Conservation (phyloP, 2,329 filamentous ascomycete genomes). For the Xylaria sp. region DNA sequence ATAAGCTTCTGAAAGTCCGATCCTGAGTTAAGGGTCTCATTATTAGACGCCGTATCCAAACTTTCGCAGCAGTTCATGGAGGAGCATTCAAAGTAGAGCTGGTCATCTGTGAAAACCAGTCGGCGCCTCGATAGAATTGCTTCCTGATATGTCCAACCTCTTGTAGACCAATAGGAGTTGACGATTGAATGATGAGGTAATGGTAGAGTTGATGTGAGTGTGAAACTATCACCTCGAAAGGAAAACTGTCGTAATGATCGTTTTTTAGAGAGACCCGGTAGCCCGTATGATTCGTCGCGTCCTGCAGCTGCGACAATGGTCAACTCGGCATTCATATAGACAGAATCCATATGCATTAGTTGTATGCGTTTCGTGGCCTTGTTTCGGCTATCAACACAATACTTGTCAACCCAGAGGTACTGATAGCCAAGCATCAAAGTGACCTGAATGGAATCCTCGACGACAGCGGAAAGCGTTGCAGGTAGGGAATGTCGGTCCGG, state of each 20-base stretch:
- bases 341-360: constrained; percentile 43
- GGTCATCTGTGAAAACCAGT: constrained; percentile 49
- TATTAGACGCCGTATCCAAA: constrained; percentile 18
- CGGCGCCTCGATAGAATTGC: constrained; percentile 45
- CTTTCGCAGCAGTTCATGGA: constrained; percentile 30
- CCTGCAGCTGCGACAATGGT: constrained; percentile 44
- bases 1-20: not conserved
- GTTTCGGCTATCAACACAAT: constrained; percentile 42
- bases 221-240: constrained; percentile 15
- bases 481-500: not conserved
- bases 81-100: constrained; percentile 39
- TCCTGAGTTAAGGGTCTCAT: not conserved
- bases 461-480: constrained; percentile 6
- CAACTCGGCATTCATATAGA: constrained; percentile 42
- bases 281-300: constrained; percentile 28
- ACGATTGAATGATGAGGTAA: constrained; percentile 26
- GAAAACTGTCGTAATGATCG: constrained; percentile 12
- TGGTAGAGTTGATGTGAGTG: constrained; percentile 25
- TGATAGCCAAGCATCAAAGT: constrained; percentile 33
- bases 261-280: constrained; percentile 26
- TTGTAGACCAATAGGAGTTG: constrained; percentile 32
- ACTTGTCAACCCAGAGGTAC: constrained; percentile 48
- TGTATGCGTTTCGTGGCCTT: constrained; percentile 30
- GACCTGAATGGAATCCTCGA: constrained; percentile 17
- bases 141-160: constrained; percentile 53